phyloP scores from a whole-genome alignment of 140 eudicot species.

The Anethum foeniculum region DNA sequence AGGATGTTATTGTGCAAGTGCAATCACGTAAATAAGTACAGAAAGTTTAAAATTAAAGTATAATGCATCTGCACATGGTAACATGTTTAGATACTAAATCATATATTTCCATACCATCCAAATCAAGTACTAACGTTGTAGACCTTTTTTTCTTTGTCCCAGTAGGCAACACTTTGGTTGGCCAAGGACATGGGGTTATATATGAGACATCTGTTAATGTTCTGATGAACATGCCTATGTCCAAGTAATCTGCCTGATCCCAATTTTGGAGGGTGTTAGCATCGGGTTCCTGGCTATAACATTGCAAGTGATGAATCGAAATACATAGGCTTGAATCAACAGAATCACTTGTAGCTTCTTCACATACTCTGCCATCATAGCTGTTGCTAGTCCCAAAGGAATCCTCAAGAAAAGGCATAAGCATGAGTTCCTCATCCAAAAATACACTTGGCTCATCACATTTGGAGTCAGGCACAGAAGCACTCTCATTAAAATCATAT shows the following conservation, averaged over 20 bases:
- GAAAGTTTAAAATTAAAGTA: too few relatives aligned
- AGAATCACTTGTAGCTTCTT: slow-evolving; percentile 34
- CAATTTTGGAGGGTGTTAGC: slow-evolving; percentile 34
- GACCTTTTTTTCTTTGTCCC: slow-evolving; percentile 43
- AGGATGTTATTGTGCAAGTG: background rate
- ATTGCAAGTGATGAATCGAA: slow-evolving; percentile 65
- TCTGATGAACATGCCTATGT: slow-evolving; percentile 73
- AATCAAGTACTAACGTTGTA: slow-evolving; percentile 77
- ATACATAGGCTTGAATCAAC: slow-evolving; percentile 55
- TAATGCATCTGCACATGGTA: background rate
- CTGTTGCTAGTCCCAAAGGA: slow-evolving; percentile 34
- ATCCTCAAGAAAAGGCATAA: slow-evolving; percentile 63
- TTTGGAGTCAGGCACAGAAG: slow-evolving; percentile 47
- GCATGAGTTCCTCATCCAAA: slow-evolving; percentile 51
- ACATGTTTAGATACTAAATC: background rate
- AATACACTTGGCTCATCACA: slow-evolving; percentile 51
- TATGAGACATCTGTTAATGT: slow-evolving; percentile 62
- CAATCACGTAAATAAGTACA: background rate
- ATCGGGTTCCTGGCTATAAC: slow-evolving; percentile 49
- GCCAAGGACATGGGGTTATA: slow-evolving; percentile 27
- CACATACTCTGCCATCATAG: slow-evolving; percentile 21
- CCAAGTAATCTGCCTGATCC: slow-evolving; percentile 63
- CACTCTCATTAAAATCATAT: slow-evolving; percentile 24
- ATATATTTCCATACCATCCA: slow-evolving; percentile 55
- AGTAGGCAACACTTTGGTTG: slow-evolving; percentile 21